Evolutionary conservation across 768 basidiomycete species (phyloP), one percentile per base, ranked within the genome.

Genomic region (Hypholoma sublateritium): DNA sequence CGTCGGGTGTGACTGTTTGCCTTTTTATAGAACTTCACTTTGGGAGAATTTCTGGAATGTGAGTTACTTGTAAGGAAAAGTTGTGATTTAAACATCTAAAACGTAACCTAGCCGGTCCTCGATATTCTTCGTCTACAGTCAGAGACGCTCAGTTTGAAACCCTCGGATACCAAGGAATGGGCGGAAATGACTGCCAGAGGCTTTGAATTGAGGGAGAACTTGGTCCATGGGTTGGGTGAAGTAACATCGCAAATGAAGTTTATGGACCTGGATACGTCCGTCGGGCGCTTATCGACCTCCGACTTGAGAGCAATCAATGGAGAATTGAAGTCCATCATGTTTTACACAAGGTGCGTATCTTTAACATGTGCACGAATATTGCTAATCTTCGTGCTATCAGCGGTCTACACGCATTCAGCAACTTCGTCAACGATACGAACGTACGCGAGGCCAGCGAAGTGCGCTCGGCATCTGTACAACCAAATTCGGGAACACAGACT

Each of bases 261-360:
- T 39, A 71, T 74, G 2, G 76, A 77, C 47, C 61, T 79, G 12
- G 78, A 80, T 57, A 56, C 74, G 8, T 78, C 77, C 16, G 56
- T 76, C n/a, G 78, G 78, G 3, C 67, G 74, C 3, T 67, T 80
- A 9, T 77, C 77, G 4, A 74, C 77, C 2, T 64, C 62, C 0
- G 78, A 80, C 50, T 63, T 80, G 43, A 74, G 74, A 59, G 69
- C 69, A 43, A 63, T 79, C 42, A 73, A 69, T 39, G 64, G 50
- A n/a, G 75, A 77, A 56, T 58, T 80, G 39, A 72, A 74, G 53
- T 72, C 71, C 4, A 55, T 79, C 17, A 72, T 72, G 57, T 73
- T 76, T 49, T 66, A 74, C 6, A 66, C 71, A 16, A 61, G 66
- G 78, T 78, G 17, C 39, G 28, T 32, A 32, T 32, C 28, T 32